Evolutionary conservation across 495 filamentous ascomycete genomes (phyloP).

Genomic region (Penicillium desertorum): DNA sequence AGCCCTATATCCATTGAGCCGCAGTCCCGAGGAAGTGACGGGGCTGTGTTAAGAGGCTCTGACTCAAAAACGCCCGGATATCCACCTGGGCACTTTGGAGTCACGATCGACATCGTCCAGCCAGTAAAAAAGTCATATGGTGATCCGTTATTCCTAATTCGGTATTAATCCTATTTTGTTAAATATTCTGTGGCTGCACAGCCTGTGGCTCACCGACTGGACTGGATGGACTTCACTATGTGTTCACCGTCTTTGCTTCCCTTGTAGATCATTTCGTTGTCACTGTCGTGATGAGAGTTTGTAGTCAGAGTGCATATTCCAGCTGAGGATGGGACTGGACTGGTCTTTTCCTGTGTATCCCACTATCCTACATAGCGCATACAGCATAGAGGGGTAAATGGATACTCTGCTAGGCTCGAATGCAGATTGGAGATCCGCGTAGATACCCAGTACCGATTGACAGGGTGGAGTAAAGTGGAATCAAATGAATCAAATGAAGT

Average conservation of each 20-base stretch:
- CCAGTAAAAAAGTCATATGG: neutral
- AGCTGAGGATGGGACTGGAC: neutral
- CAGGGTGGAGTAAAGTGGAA: too few species aligned
- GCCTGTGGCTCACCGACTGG: slow-evolving; percentile 8
- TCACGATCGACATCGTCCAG: neutral
- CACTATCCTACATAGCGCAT: neutral
- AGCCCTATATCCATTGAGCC: neutral
- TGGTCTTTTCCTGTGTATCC: neutral
- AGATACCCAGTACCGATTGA: too few species aligned
- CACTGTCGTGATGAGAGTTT: neutral
- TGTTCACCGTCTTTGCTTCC: slow-evolving; percentile 3
- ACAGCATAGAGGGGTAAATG: slow-evolving; percentile 3
- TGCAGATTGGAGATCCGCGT: too few species aligned
- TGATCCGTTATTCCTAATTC: neutral
- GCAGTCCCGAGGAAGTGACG: neutral
- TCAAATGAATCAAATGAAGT: too few species aligned
- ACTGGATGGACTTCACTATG: neutral
- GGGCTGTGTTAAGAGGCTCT: slow-evolving; percentile 1
- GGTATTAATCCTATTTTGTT: neutral
- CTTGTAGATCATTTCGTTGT: neutral
- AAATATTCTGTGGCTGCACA: neutral
- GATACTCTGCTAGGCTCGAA: neutral
- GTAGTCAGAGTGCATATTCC: neutral
- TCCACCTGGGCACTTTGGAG: neutral
- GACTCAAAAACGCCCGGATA: neutral